These are phyloP conservation scores for Cenococcum geophilum DNA, from an alignment of 495 filamentous ascomycete genomes.

Conservation along the genomic window DNA sequence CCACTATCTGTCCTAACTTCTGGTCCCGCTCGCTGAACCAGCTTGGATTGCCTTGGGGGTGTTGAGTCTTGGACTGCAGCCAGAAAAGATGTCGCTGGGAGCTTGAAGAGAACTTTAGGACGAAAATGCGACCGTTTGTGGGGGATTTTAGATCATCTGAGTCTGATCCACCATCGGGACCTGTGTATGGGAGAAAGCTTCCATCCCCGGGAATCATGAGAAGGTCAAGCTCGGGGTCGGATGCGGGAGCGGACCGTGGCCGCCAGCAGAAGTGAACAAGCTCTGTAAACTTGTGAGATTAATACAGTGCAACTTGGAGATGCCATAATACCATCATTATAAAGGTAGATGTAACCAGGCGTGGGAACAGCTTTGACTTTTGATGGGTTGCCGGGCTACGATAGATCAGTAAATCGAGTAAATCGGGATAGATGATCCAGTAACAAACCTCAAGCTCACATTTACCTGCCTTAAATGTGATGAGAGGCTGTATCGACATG, in stretches of 20 bases:
- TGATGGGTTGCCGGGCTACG: conserved; percentile 44
- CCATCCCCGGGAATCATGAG: conserved; percentile 88
- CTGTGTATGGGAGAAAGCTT: conserved; percentile 70
- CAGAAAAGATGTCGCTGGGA: conserved; percentile 91
- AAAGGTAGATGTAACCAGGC: conserved; percentile 89
- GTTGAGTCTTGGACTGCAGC: conserved; percentile 84
- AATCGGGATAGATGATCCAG: conserved; percentile 10
- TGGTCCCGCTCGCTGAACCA: conserved; percentile 77
- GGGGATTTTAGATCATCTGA: conserved; percentile 50
- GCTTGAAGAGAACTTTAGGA: conserved; percentile 90
- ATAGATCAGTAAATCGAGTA: conserved; percentile 17
- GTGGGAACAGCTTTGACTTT: conserved; percentile 62
- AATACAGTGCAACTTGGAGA: conserved; percentile 2
- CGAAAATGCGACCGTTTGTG: conserved; percentile 86
- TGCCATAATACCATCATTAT: conserved; percentile 69
- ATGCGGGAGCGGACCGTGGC: conserved; percentile 53
- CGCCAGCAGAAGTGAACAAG: conserved; percentile 98
- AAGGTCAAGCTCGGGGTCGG: conserved; percentile 71
- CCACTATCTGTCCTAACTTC: conserved; percentile 77
- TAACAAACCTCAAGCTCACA: conserved; percentile 70
- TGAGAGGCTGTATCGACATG: conserved; percentile 73
- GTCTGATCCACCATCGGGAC: conserved; percentile 36
- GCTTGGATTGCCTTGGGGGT: conserved; percentile 60
- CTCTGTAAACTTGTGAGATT: conserved; percentile 42
- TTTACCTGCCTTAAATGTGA: conserved; percentile 94